Conservation (phyloP, 2,329 filamentous ascomycete species). For the Thyridium curvatum region DNA sequence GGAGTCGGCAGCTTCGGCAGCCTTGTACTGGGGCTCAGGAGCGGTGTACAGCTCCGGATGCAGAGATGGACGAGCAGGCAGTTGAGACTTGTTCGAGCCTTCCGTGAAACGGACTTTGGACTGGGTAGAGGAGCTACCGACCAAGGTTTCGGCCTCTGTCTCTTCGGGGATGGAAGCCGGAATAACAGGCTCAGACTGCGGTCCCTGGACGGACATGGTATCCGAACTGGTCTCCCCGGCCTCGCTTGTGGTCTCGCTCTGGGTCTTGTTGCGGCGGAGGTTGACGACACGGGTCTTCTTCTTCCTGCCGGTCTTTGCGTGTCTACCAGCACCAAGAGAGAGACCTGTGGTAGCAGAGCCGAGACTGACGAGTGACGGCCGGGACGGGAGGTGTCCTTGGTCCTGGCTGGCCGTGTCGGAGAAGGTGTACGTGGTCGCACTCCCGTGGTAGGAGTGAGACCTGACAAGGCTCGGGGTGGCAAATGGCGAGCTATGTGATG, state of each 20-base stretch:
- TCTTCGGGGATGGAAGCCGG: conserved; percentile 54
- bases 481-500: conserved; percentile 34
- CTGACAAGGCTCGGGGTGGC: conserved; percentile 51
- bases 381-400: conserved; percentile 57
- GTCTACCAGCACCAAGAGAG: conserved; percentile 54
- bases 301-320: conserved; percentile 60
- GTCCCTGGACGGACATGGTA: conserved; percentile 46
- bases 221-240: conserved; percentile 40
- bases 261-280: conserved; percentile 57
- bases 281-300: conserved; percentile 83
- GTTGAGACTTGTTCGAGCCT: conserved; percentile 17
- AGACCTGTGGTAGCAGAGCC: conserved; percentile 56
- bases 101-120: conserved; percentile 36
- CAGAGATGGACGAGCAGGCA: conserved; percentile 22
- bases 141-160: conserved; percentile 29
- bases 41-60: conserved; percentile 23
- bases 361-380: conserved; percentile 60
- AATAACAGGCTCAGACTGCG: conserved; percentile 55
- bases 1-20: conserved; percentile 5
- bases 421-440: conserved; percentile 63
- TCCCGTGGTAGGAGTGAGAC: conserved; percentile 56
- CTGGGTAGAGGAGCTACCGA: conserved; percentile 12
- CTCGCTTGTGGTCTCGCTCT: conserved; percentile 43
- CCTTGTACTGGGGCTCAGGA: conserved; percentile 16
- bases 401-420: conserved; percentile 62